phyloP scores from a whole-genome alignment of 1,284 basidiomycete species.

The Moesziomyces parantarcticus region DNA sequence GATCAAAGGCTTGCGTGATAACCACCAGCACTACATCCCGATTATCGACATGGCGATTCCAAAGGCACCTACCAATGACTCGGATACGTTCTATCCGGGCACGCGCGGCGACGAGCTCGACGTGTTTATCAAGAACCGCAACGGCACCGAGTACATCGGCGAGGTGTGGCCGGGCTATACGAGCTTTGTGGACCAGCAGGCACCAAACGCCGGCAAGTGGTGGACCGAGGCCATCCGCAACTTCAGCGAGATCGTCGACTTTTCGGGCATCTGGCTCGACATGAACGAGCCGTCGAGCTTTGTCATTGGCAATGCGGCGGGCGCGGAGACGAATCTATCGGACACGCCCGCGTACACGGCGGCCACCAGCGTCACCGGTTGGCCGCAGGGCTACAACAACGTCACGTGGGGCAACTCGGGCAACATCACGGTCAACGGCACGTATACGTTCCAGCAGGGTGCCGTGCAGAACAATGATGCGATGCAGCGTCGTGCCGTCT shows the following conservation, averaged over 20 bases:
- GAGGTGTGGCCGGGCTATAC: conserved; percentile 68
- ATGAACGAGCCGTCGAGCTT: conserved; percentile 58
- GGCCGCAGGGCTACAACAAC: conserved; percentile 74
- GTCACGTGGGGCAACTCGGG: conserved; percentile 75
- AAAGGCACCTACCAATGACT: conserved; percentile 69
- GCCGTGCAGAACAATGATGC: conserved; percentile 39
- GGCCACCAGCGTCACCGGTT: conserved; percentile 43
- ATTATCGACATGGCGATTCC: conserved; percentile 68
- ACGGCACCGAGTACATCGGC: conserved; percentile 74
- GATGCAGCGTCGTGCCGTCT: conserved; percentile 12
- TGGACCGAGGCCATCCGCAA: conserved; percentile 50
- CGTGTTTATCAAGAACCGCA: conserved; percentile 55
- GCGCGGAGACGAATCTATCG: conserved; percentile 70
- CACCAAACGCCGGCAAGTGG: conserved; percentile 47
- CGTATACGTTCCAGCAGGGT: conserved; percentile 36
- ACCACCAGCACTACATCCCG: conserved; percentile 67
- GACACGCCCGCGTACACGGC: conserved; percentile 62
- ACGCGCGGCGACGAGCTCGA: conserved; percentile 50
- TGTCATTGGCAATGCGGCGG: conserved; percentile 37
- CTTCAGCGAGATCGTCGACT: conserved; percentile 49
- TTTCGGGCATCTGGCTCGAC: conserved; percentile 55
- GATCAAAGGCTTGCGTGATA: conserved; percentile 73
- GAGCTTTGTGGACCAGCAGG: conserved; percentile 43
- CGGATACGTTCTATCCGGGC: conserved; percentile 47
- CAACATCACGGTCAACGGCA: conserved; percentile 78